Base-by-base conservation (phyloP, 2,329 filamentous ascomycete genomes). In the Cadophora gregata region DNA sequence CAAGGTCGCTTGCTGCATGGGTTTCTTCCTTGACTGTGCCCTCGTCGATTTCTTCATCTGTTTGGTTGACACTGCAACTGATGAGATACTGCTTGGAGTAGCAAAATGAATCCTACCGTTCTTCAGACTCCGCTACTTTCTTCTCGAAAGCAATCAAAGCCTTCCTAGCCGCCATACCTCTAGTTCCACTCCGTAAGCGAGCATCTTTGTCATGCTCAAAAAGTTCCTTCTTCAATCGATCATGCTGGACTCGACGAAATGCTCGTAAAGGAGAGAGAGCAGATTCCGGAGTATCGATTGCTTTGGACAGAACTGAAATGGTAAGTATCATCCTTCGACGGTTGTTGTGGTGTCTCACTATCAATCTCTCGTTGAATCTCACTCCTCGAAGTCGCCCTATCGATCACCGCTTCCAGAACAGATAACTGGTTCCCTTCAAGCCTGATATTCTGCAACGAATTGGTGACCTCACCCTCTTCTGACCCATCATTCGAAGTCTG, bases 91-190 rank as follows among this genome's bases (percentile, higher is more conserved):
- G n/a, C 42, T 5, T 47, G 1, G 19, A 47, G 12, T 36, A 36
- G 8, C n/a, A 21, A 47, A n/a, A 47, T 12, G 36, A 21, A 27
- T 10, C 59, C 72, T 82, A 75, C 74, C 69, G 67, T 63, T 71
- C 69, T 51, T 69, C 65, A 9, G 72, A 89, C 55, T 87, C 84
- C 12, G 86, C 83, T 2, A 92, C 82, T 19, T 85, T 84, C 69
- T 88, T 88, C 74, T 96, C 93, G 31, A 89, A 85, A 4, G 85
- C 85, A 59, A 88, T 86, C 21, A 96, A 78, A 0, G 88, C 86
- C 73, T 96, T 95, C n/a, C 92, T 83, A 0, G 92, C 92, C 67
- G 90, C 85, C 75, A 91, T 80, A 0, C 93, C 93, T 50, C 93
- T 81, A 1, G 91, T 86, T 38, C 93, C 93, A 73, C 92, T 95